Conservation (phyloP, 768 basidiomycete species). For the Rhodosporidiobolus sp. region DNA sequence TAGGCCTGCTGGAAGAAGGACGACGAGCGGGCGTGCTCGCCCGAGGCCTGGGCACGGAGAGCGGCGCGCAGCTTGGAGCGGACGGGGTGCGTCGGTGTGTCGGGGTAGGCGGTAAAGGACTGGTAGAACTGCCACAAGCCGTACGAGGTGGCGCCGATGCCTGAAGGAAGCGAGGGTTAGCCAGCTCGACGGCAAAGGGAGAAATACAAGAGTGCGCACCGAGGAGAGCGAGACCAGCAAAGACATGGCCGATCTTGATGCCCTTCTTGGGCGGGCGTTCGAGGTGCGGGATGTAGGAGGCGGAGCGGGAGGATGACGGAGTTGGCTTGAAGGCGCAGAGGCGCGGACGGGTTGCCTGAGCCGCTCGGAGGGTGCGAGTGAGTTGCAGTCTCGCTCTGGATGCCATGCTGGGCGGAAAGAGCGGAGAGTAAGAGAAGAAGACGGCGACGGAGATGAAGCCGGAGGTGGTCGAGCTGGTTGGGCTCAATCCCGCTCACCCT, state of each 20-base stretch:
- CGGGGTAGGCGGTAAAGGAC: conserved; percentile 36
- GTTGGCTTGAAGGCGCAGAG: neutral
- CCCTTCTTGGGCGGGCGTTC: conserved; percentile 12
- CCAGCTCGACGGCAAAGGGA: neutral
- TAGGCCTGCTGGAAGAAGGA: conserved; percentile 31
- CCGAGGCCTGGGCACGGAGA: conserved; percentile 8
- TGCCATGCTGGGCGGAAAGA: neutral
- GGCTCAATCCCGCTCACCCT: neutral
- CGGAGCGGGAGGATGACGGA: neutral
- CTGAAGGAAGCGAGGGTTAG: neutral
- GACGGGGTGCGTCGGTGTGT: conserved; percentile 26
- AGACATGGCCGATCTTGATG: conserved; percentile 31
- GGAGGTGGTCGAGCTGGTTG: neutral
- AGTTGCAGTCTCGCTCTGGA: too few species aligned
- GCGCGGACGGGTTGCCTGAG: neutral
- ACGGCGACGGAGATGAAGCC: neutral
- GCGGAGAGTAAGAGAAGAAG: too few species aligned
- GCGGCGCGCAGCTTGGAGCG: conserved; percentile 36
- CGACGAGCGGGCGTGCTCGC: conserved; percentile 11
- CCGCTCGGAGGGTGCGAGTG: too few species aligned
- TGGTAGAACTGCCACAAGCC: conserved; percentile 38
- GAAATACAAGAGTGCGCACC: conserved; percentile 3
- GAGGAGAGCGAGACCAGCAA: conserved; percentile 18
- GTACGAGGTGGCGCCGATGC: conserved; percentile 33
- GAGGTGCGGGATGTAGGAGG: conserved; percentile 14